Base-by-base conservation (phyloP, 495 filamentous ascomycete genomes). In the Parachaetomium inaequale region DNA sequence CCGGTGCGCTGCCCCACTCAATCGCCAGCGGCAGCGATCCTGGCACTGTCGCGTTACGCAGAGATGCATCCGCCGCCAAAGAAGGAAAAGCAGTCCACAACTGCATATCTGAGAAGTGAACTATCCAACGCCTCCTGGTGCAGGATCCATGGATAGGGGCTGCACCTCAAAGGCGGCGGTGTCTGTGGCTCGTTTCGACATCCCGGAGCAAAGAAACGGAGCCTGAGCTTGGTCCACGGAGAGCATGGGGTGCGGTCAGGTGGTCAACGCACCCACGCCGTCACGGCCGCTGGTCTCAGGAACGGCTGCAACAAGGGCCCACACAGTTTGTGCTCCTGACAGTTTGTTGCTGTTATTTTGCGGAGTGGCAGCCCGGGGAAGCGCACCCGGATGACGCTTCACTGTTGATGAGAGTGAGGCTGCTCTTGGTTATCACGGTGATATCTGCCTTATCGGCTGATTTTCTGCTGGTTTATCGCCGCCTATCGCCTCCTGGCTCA, bases 231-330 rank as follows among this genome's bases (percentile, higher is more conserved):
- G 10, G 36, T 40, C 36, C 14, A 17, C 36, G 7, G 2, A 25
- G 28, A 50, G 28, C 63, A 61, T 63, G 63, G 58, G 63, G 36
- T 43, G 54, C 40, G 15, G 63, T 65, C 63, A 65, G 52, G 63
- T 65, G 63, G 58, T 36, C 62, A 42, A 29, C 21, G 12, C 31
- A 31, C 21, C 56, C 40, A 19, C 50, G 54, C 61, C 54, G 56
- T 55, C 55, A 23, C 45, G 14, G 61, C 61, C 45, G 43, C 53
- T 36, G 38, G 47, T 19, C 49, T 53, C 57, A 64, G 63, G 63
- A 64, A 64, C 63, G 26, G 34, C 42, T 55, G 36, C 63, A 45
- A 56, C 51, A 52, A 5, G 40, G 36, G 17, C 11, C 55, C 42
- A 32, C n/a, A 55, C n/a, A 36, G 32, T 15, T 45, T 40, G 7